A percentile compares a stretch with the other conserved stretches of the same genome.
These are phyloP conservation scores for Betula pendula DNA, from an alignment of 306 rosid species.

Conservation along the genomic window DNA sequence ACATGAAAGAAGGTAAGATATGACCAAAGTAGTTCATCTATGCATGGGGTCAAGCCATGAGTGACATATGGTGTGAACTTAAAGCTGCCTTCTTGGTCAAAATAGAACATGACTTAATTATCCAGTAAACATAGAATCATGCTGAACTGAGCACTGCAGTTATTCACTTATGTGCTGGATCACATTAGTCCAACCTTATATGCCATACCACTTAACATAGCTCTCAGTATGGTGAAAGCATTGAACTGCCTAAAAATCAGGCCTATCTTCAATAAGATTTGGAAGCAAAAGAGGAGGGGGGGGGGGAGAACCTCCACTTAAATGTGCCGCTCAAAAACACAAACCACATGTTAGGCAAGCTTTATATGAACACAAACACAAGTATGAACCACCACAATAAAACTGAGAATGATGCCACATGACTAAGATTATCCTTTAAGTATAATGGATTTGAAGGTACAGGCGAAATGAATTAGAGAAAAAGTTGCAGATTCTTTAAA, in stretches of 20 bases:
- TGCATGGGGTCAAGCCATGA: conserved; percentile 6
- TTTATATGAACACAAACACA: background rate
- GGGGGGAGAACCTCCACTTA: background rate
- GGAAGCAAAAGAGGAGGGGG: background rate
- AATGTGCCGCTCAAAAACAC: background rate
- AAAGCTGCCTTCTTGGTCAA: background rate
- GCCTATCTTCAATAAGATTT: background rate
- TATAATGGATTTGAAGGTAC: background rate
- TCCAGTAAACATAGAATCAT: background rate
- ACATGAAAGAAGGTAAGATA: conserved; percentile 4
- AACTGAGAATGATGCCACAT: background rate
- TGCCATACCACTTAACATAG: too few relatives aligned
- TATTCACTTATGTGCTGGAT: background rate
- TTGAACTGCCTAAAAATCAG: background rate
- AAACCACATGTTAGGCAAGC: background rate
- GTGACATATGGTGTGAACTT: background rate
- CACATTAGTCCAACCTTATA: too few relatives aligned
- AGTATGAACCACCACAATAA: background rate
- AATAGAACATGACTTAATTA: background rate
- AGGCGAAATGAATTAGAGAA: background rate
- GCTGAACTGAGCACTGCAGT: background rate
- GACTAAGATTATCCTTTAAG: background rate
- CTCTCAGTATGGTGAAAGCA: background rate
- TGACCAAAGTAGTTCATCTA: conserved; percentile 1
- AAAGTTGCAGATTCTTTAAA: conserved; percentile 9